These are phyloP conservation scores for Yarrowia porcina DNA, from an alignment of 805 yeast species.

Conservation along the genomic window DNA sequence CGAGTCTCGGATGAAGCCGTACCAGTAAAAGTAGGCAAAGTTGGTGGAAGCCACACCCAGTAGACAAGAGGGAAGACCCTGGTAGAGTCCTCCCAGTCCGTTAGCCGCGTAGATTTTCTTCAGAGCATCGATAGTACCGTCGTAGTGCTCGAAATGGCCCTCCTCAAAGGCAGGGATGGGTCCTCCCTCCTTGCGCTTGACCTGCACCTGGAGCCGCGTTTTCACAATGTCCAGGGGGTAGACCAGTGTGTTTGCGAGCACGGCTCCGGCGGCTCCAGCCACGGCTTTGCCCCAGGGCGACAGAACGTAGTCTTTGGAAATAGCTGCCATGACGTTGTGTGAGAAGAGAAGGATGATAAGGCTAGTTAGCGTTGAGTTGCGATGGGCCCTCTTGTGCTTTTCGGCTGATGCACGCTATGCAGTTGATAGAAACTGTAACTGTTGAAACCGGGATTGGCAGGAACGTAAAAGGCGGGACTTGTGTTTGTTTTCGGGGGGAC, in stretches of 20 bases:
- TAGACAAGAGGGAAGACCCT: slow-evolving; percentile 65
- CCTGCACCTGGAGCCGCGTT: slow-evolving; percentile 72
- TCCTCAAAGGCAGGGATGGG: slow-evolving; percentile 15
- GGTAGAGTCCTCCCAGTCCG: slow-evolving; percentile 68
- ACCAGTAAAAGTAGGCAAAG: slow-evolving; percentile 86
- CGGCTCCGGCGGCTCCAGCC: slow-evolving; percentile 79
- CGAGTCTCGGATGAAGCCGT: slow-evolving; percentile 61
- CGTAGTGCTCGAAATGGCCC: slow-evolving; percentile 41
- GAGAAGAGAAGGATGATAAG: neutral
- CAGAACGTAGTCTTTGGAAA: slow-evolving; percentile 28
- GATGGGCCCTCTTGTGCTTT: slow-evolving; percentile 25
- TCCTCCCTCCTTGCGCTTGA: slow-evolving; percentile 30
- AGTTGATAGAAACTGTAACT: slow-evolving; percentile 24
- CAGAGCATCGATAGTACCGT: slow-evolving; percentile 61
- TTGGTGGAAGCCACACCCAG: slow-evolving; percentile 72
- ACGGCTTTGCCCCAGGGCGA: slow-evolving; percentile 76
- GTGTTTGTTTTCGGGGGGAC: neutral
- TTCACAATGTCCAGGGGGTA: slow-evolving; percentile 79
- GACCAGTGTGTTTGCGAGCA: slow-evolving; percentile 70
- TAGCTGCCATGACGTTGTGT: slow-evolving; percentile 23
- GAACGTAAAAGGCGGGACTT: neutral
- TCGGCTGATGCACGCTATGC: slow-evolving; percentile 25
- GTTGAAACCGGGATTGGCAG: slow-evolving; percentile 11
- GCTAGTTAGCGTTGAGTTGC: slow-evolving; percentile 14
- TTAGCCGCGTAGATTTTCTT: slow-evolving; percentile 50